Conservation (phyloP, 2,329 filamentous ascomycete genomes). For the Aaosphaeria arxii region DNA sequence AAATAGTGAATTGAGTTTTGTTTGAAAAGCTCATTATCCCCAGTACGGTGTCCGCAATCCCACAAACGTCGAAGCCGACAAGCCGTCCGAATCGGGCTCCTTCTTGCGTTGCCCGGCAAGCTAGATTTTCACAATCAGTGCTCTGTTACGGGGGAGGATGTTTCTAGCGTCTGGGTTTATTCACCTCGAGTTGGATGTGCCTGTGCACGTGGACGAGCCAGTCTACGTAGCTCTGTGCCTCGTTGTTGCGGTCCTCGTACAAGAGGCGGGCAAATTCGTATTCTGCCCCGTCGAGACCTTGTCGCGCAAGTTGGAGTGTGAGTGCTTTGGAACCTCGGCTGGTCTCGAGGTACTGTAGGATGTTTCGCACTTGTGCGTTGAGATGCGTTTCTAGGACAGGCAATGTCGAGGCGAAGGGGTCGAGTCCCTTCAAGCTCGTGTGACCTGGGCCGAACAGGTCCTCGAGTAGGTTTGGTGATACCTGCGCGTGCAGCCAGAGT, state of each 20-base stretch:
- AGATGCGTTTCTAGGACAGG: slow-evolving; percentile 88
- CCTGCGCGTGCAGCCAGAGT: slow-evolving; percentile 88
- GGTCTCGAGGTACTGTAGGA: slow-evolving; percentile 79
- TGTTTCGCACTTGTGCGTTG: slow-evolving; percentile 91
- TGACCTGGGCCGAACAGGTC: slow-evolving; percentile 85
- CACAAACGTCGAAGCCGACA: slow-evolving; percentile 29
- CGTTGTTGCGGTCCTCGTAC: slow-evolving; percentile 93
- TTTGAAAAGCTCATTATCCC: slow-evolving; percentile 18
- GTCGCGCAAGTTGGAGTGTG: slow-evolving; percentile 84
- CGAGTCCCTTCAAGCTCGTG: slow-evolving; percentile 68
- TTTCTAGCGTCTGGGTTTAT: slow-evolving; percentile 7
- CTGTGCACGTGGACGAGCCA: slow-evolving; percentile 96
- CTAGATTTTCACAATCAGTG: slow-evolving; percentile 20
- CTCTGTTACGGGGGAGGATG: background rate
- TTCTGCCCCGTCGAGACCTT: slow-evolving; percentile 91
- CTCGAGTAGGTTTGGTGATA: slow-evolving; percentile 83
- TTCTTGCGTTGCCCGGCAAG: slow-evolving; percentile 68
- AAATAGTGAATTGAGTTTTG: too few species aligned
- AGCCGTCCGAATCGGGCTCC: slow-evolving; percentile 47
- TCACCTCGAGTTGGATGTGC: slow-evolving; percentile 79
- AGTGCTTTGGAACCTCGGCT: slow-evolving; percentile 83
- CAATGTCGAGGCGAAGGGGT: slow-evolving; percentile 75
- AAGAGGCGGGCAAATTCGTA: slow-evolving; percentile 92
- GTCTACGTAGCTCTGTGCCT: slow-evolving; percentile 96
- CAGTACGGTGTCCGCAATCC: slow-evolving; percentile 40